Evolutionary conservation across 331 rosid species (phyloP).

Genomic region (Stylosanthes scabra): DNA sequence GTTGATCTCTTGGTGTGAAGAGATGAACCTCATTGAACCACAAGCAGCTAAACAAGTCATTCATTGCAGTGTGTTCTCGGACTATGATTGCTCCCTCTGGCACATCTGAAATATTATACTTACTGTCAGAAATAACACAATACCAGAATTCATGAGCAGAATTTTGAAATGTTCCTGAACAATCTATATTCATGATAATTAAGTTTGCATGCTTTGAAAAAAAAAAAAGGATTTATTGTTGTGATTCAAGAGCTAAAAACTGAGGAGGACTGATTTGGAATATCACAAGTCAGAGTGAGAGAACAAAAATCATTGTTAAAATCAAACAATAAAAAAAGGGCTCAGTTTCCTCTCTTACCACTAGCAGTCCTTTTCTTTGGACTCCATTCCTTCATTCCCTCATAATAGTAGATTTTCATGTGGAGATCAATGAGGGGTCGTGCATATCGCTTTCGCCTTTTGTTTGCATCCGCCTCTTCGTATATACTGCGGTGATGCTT

Average conservation of each 20-base stretch:
- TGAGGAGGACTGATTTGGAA: background rate
- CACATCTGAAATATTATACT: constrained; percentile 73
- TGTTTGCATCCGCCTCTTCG: constrained; percentile 98
- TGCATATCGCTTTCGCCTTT: constrained; percentile 97
- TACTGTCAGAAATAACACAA: constrained; percentile 19
- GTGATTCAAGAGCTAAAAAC: constrained; percentile 11
- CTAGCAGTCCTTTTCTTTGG: constrained; percentile 69
- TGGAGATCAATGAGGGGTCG: constrained; percentile 97
- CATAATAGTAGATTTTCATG: constrained; percentile 92
- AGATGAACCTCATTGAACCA: constrained; percentile 99
- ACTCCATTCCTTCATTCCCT: constrained; percentile 93
- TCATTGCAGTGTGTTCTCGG: constrained; percentile 82
- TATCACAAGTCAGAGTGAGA: constrained; percentile 14
- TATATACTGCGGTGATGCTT: constrained; percentile 89
- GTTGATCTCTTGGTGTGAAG: constrained; percentile 98
- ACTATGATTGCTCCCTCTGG: constrained; percentile 96
- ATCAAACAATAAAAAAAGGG: constrained; percentile 13
- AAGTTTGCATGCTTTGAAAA: background rate
- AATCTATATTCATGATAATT: background rate
- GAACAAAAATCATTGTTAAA: constrained; percentile 20
- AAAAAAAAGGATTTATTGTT: background rate
- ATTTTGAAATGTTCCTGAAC: background rate
- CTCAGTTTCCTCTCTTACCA: constrained; percentile 61
- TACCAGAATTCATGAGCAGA: background rate
- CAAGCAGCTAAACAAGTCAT: constrained; percentile 92